These are phyloP conservation scores for Lonicera japonica DNA, from an alignment of 129 eudicot genomes.

Conservation along the genomic window DNA sequence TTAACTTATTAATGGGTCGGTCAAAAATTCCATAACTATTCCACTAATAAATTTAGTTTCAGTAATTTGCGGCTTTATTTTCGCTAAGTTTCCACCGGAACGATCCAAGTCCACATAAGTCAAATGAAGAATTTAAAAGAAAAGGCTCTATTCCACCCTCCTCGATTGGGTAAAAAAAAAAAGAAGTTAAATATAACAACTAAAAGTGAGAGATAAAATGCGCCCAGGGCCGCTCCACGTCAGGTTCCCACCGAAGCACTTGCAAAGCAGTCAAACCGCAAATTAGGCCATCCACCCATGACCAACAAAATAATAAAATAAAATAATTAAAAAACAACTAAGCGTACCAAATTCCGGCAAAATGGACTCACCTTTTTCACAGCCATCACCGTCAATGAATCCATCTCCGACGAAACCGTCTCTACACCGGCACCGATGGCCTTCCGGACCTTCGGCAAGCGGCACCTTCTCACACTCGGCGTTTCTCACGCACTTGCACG, in stretches of 20 bases:
- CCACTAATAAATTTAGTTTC: no score
- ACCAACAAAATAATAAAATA: slow-evolving; percentile 12
- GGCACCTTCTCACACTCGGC: slow-evolving; percentile 40
- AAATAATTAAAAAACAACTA: slow-evolving; percentile 7
- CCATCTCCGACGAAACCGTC: slow-evolving; percentile 76
- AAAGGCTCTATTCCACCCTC: no score
- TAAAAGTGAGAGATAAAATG: no score
- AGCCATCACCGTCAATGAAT: slow-evolving; percentile 47
- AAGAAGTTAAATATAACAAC: no score
- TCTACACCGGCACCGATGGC: slow-evolving; percentile 61
- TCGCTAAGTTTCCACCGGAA: not conserved
- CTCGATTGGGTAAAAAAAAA: not conserved
- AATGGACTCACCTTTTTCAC: slow-evolving; percentile 49
- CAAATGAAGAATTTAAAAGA: not conserved
- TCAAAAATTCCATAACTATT: no score
- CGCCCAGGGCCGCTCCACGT: slow-evolving; percentile 19
- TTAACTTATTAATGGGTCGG: no score
- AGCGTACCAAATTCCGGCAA: not conserved
- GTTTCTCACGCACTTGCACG: slow-evolving; percentile 34
- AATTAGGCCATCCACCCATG: slow-evolving; percentile 24
- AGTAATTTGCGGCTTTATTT: no score
- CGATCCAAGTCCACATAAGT: not conserved
- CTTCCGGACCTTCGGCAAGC: not conserved
- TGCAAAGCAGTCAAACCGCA: slow-evolving; percentile 28
- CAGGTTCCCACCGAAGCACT: slow-evolving; percentile 14